phyloP scores from a whole-genome alignment of 352 stramenopile species.

The Plasmopara viticola region DNA sequence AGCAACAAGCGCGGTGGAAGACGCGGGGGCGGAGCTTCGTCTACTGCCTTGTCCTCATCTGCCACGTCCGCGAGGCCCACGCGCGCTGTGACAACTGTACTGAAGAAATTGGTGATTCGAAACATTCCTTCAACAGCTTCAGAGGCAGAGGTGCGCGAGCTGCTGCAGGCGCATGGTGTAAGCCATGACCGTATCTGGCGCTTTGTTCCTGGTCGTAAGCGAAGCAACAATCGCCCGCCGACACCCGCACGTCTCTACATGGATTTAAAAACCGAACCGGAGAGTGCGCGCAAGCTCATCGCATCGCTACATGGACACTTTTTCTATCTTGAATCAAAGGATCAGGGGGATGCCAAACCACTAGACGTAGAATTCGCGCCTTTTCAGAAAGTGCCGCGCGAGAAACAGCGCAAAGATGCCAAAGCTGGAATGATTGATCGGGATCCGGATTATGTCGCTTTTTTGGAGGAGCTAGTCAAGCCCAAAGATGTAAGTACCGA shows the following conservation, averaged over 20 bases:
- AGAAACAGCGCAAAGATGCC: constrained; percentile 74
- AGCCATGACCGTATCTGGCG: constrained; percentile 44
- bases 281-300: constrained; percentile 44
- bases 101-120: constrained; percentile 64
- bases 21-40: constrained; percentile 6
- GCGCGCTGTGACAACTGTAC: constrained; percentile 36
- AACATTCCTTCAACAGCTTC: constrained; percentile 49
- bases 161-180: constrained; percentile 38
- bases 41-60: constrained; percentile 5
- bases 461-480: constrained; percentile 62
- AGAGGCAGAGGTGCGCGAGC: constrained; percentile 29
- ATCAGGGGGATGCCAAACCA: constrained; percentile 16
- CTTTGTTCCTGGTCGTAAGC: constrained; percentile 50
- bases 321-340: constrained; percentile 31
- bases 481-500: constrained; percentile 49
- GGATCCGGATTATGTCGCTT: constrained; percentile 66
- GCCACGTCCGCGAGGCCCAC: constrained; percentile 21
- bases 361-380: constrained; percentile 70
- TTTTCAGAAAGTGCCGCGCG: constrained; percentile 73
- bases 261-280: constrained; percentile 63
- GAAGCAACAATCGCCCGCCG: constrained; percentile 46
- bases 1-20: constrained; percentile 21
- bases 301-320: constrained; percentile 42
- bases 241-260: constrained; percentile 56
- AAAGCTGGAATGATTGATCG: constrained; percentile 70